Base-by-base conservation (phyloP, 768 basidiomycete species). In the Plicaturopsis crispa region DNA sequence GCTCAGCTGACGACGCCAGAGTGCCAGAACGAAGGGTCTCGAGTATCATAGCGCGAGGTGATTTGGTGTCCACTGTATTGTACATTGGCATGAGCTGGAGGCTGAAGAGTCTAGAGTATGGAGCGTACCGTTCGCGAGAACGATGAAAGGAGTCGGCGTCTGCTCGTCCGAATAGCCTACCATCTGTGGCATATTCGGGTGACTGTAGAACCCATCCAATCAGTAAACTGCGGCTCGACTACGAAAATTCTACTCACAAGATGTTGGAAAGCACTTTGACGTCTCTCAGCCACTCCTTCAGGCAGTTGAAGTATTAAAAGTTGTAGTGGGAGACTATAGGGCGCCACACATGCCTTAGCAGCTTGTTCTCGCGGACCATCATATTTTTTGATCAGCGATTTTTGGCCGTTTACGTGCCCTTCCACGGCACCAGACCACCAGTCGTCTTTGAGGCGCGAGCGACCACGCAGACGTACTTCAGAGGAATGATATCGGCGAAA, bases 171-270 rank as follows among this genome's bases (percentile, higher is more conserved):
- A 74, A 45, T 69, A 69, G 1, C 73, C 72, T 5, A 71, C 43
- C 61, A 76, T 65, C 47, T 74, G 72, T 0, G 74, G 73, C 17
- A 75, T 50, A 45, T 70, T 73, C 13, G 72, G 69, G 40, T 73
- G 73, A 43, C 73, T 72, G 26, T 32, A 36, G 18, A 22, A 23
- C 12, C n/a, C n/a, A n/a, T n/a, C n/a, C n/a, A n/a, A n/a, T n/a
- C n/a, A n/a, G n/a, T n/a, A 33, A 26, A 23, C 7, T 13, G 16
- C 23, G 33, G 16, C 14, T 6, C 34, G 3, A 11, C 33, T 26
- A 12, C 14, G 24, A 3, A 4, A 18, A 24, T 21, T 10, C 11
- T 13, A 53, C 70, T 36, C 39, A 74, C 73, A 66, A 67, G n/a
- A 74, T 40, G 39, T 66, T 67, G 45, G 73, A 69, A 30, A 76